phyloP scores from a whole-genome alignment of 2,329 filamentous ascomycete species.

The Tolypocladium album region DNA sequence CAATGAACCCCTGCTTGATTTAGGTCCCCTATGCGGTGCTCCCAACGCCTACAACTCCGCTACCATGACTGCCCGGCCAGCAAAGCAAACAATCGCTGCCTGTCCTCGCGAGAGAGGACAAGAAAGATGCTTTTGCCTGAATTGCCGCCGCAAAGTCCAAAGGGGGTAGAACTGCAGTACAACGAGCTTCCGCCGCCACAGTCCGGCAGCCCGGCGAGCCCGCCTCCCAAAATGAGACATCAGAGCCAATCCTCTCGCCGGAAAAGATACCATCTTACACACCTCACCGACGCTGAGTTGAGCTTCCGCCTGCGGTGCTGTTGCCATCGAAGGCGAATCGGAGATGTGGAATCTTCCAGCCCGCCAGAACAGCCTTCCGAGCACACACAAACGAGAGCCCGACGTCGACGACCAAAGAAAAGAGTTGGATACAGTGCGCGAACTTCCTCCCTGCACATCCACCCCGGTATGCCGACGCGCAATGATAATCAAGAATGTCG shows the following conservation, averaged over 20 bases:
- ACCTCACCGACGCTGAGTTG: neutral
- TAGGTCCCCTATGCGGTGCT: conserved; percentile 18
- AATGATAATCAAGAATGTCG: neutral
- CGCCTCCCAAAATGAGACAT: neutral
- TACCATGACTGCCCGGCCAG: conserved; percentile 16
- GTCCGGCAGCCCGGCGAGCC: neutral
- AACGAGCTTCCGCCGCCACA: neutral
- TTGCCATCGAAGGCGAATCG: neutral
- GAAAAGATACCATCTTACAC: conserved; percentile 2
- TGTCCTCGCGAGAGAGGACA: neutral
- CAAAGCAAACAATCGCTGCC: conserved; percentile 4
- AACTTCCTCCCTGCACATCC: neutral
- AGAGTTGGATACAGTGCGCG: neutral
- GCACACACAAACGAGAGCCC: neutral
- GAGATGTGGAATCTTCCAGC: neutral
- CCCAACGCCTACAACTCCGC: conserved; percentile 20
- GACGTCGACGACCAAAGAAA: neutral
- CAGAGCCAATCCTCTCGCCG: neutral
- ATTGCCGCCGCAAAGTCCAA: conserved; percentile 10
- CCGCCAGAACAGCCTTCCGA: neutral
- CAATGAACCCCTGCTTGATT: conserved; percentile 7
- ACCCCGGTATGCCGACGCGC: neutral
- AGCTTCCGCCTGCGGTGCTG: neutral
- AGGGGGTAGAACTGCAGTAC: neutral
- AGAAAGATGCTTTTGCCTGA: conserved; percentile 5